Base-by-base conservation (phyloP, 164 flowering plant species). In the Pachysandra terminalis region DNA sequence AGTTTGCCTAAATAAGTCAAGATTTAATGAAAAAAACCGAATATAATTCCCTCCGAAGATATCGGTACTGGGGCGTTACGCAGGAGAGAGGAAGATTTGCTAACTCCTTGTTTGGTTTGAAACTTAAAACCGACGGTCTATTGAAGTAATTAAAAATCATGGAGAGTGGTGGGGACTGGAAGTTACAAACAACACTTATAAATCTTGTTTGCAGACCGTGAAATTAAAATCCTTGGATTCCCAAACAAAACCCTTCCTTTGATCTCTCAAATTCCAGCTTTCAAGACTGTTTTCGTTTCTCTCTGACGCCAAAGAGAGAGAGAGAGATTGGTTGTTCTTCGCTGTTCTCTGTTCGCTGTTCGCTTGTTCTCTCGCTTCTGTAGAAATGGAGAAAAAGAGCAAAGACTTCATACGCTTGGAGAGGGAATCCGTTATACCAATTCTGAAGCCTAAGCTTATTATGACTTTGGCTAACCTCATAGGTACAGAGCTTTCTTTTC, bases 391-490 rank as follows among this genome's bases (percentile, higher is more conserved):
- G 25, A 45, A 49, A 22, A 81, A 82, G 78, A 76, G 75, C 61
- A 85, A 79, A 59, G 96, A 88, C 40, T 77, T 84, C 32, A 87
- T 90, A 15, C 80, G 86, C 23, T 70, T 90, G 72, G 94, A 90
- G 79, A 77, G 86, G 28, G 97, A 90, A 71, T 85, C 97, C 0
- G 97, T 90, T 9, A 82, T 89, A 73, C 88, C 92, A 9, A 70
- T 89, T 68, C 70, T 85, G 61, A 90, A 88, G 77, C 97, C 97
- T 1, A 89, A 74, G 82, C 79, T 90, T 61, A 77, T 86, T 52
- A 83, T 86, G 90, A 78, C 86, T 59, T 71, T 95, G 78, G 93
- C 93, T 74, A 81, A 86, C 52, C 92, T 89, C 72, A 89, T 95
- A 61, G 96, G 98, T 94, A 77, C 6, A n/a, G n/a, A n/a, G n/a